Evolutionary conservation across 371 early-diverging fungal genomes (phyloP).

Genomic region (Massospora cicadina): DNA sequence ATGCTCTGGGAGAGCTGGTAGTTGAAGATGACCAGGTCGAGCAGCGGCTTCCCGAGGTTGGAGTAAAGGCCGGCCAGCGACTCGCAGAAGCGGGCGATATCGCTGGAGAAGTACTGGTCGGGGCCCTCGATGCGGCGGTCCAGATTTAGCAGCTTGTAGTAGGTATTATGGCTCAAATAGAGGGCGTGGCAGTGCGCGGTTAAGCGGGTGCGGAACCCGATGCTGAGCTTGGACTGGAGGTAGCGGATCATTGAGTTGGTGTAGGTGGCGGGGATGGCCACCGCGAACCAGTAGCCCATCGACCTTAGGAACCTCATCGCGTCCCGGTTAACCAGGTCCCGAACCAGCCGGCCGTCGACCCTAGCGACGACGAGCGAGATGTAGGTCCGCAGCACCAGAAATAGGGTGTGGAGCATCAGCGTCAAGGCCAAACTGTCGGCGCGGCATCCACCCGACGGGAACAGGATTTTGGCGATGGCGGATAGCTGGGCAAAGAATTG

Average conservation of each 20-base stretch:
- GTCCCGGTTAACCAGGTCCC: conserved; percentile 51
- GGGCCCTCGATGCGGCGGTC: conserved; percentile 70
- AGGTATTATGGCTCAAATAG: conserved; percentile 57
- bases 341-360: conserved; percentile 84
- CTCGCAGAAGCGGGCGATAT: conserved; percentile 68
- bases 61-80: conserved; percentile 53
- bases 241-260: conserved; percentile 91
- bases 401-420: conserved; percentile 61
- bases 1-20: conserved; percentile 58
- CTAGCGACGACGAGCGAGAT: conserved; percentile 81
- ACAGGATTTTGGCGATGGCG: conserved; percentile 46
- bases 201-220: conserved; percentile 69
- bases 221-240: conserved; percentile 79
- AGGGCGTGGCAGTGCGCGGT: conserved; percentile 59
- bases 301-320: conserved; percentile 31
- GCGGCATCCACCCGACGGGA: conserved; percentile 34
- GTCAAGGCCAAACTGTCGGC: conserved; percentile 59
- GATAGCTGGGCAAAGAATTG: conserved; percentile 47
- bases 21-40: conserved; percentile 73
- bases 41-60: conserved; percentile 66
- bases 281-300: conserved; percentile 79
- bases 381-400: conserved; percentile 79
- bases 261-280: conserved; percentile 92
- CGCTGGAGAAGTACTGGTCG: conserved; percentile 75
- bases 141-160: conserved; percentile 64